Conservation (phyloP, 73 alveolate species). For the Symbiodinium pilosum region DNA sequence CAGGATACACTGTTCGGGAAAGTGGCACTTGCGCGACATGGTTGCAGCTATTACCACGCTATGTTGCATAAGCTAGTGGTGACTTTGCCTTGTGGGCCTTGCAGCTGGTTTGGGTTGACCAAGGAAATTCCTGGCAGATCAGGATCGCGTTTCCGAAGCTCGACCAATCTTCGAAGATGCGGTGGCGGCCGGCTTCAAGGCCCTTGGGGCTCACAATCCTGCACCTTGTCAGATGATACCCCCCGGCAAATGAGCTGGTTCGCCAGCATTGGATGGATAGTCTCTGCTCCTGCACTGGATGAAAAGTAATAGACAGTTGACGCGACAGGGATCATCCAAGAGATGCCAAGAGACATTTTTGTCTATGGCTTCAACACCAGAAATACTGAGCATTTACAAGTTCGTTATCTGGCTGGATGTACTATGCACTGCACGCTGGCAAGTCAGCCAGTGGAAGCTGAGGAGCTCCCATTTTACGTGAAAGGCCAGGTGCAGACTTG, state of each 20-base stretch:
- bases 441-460: too few relatives aligned
- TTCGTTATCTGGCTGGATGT: too few relatives aligned
- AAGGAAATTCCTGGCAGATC: constrained; percentile 43
- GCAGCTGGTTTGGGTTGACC: background rate
- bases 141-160: constrained; percentile 27
- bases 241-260: background rate
- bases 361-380: too few relatives aligned
- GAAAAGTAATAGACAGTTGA: too few relatives aligned
- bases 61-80: background rate
- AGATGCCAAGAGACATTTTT: too few relatives aligned
- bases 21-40: constrained; percentile 10
- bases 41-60: background rate
- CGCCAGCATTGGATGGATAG: too few relatives aligned
- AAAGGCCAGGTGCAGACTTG: too few relatives aligned
- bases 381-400: too few relatives aligned
- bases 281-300: too few relatives aligned
- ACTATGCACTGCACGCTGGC: too few relatives aligned
- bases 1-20: constrained; percentile 51
- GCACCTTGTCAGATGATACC: background rate
- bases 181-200: constrained; percentile 1
- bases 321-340: too few relatives aligned
- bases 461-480: too few relatives aligned
- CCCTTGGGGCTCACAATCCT: constrained; percentile 57
- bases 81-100: background rate
- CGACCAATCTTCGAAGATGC: background rate